These are phyloP conservation scores for Leucocoprinus sp. DNA, from an alignment of 768 basidiomycete genomes.

Conservation along the genomic window DNA sequence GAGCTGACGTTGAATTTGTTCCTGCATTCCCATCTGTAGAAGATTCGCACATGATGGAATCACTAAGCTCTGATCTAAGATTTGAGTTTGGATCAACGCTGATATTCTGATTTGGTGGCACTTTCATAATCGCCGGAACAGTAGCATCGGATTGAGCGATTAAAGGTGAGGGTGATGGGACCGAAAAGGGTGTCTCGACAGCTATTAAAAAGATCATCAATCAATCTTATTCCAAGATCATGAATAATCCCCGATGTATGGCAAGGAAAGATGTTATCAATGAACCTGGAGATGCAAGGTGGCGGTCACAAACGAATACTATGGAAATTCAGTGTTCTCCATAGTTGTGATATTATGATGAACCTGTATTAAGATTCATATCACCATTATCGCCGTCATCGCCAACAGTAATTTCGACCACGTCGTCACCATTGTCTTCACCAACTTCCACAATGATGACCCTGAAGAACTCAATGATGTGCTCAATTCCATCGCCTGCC, in stretches of 20 bases:
- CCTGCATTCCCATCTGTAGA: slow-evolving; percentile 7
- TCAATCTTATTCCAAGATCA: background rate
- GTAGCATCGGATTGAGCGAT: slow-evolving; percentile 24
- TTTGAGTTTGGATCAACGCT: background rate
- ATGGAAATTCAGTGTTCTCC: slow-evolving; percentile 11
- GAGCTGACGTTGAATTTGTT: slow-evolving; percentile 14
- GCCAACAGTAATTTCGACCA: background rate
- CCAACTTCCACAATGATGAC: slow-evolving; percentile 23
- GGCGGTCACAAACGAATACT: background rate
- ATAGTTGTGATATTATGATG: background rate
- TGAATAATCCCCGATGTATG: background rate
- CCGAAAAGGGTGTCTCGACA: slow-evolving; percentile 38
- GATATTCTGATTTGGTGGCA: slow-evolving; percentile 3
- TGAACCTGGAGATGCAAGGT: background rate
- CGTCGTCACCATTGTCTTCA: slow-evolving; percentile 13
- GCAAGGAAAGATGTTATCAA: background rate
- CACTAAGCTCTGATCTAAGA: background rate
- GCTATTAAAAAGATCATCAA: slow-evolving; percentile 23
- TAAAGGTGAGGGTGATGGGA: slow-evolving; percentile 28
- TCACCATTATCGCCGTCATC: background rate
- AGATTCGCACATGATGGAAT: slow-evolving; percentile 1
- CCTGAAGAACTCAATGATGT: too few species aligned
- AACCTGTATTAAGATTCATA: background rate
- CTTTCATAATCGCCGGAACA: slow-evolving; percentile 12
- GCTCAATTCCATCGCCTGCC: too few species aligned